Evolutionary conservation across 2,329 filamentous ascomycete genomes (phyloP).

Genomic region (Paracorniculantispora psalliotae): DNA sequence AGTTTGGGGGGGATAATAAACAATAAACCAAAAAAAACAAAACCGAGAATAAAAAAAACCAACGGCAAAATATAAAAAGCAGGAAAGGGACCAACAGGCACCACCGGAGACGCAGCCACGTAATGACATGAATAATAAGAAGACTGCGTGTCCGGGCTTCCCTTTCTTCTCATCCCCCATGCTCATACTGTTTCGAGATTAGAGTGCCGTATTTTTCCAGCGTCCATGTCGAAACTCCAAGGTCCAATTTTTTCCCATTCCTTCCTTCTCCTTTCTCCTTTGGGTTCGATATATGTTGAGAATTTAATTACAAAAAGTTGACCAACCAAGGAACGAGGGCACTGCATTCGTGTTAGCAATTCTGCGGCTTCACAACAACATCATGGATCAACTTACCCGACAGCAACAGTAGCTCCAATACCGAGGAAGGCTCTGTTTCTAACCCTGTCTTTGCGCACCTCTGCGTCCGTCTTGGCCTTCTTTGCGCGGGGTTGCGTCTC

Average conservation of each 20-base stretch:
- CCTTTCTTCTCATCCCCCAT: background rate
- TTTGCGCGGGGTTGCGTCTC: slow-evolving; percentile 57
- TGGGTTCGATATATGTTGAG: background rate
- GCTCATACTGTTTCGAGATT: background rate
- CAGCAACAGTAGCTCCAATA: slow-evolving; percentile 77
- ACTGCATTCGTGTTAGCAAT: slow-evolving; percentile 23
- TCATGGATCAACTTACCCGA: slow-evolving; percentile 66
- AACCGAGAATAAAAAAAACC: slow-evolving; percentile 10
- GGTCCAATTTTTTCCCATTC: slow-evolving; percentile 2
- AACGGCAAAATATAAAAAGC: slow-evolving; percentile 5
- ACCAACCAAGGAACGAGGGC: slow-evolving; percentile 49
- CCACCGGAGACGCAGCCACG: slow-evolving; percentile 13
- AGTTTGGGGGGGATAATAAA: slow-evolving; percentile 9
- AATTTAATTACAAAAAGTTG: slow-evolving; percentile 39
- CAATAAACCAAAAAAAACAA: slow-evolving; percentile 12
- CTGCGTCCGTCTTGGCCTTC: slow-evolving; percentile 74
- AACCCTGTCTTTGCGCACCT: slow-evolving; percentile 80
- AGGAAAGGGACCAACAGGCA: slow-evolving; percentile 2
- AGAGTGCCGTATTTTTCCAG: background rate
- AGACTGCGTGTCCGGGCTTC: background rate
- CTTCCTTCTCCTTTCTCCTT: background rate
- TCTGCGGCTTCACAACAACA: background rate
- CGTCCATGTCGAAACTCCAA: background rate
- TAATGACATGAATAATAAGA: slow-evolving; percentile 13
- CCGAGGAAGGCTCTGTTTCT: slow-evolving; percentile 81